These are phyloP conservation scores for Coniosporium tulheliwenetii DNA, from an alignment of 2,329 filamentous ascomycete species.

Conservation along the genomic window DNA sequence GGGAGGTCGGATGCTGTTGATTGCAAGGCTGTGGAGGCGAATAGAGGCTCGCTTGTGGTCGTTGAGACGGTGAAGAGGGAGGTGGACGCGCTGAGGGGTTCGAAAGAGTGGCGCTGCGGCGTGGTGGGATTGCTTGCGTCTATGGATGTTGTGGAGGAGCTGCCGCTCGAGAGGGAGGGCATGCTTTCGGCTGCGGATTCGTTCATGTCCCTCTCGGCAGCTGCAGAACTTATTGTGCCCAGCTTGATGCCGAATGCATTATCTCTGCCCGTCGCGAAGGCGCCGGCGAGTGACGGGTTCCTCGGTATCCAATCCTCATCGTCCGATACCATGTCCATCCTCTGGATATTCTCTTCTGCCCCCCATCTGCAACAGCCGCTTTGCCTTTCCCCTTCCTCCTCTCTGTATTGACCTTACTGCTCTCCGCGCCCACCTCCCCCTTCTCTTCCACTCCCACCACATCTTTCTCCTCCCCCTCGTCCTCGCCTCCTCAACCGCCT, in stretches of 20 bases:
- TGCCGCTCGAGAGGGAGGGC: not conserved
- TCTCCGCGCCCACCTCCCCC: not conserved
- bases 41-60: not conserved
- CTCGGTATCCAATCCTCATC: not conserved
- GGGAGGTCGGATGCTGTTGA: too few species aligned
- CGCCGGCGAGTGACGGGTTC: not conserved
- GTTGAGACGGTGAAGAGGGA: not conserved
- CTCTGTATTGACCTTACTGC: not conserved
- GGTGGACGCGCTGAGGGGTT: not conserved
- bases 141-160: not conserved
- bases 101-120: not conserved
- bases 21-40: too few species aligned
- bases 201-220: not conserved
- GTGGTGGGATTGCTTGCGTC: not conserved
- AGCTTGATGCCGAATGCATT: not conserved
- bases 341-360: not conserved
- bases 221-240: not conserved
- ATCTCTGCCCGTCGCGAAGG: not conserved
- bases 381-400: not conserved
- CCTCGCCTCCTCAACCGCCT: slow-evolving; percentile 36
- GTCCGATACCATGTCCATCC: not conserved
- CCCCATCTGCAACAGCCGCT: not conserved
- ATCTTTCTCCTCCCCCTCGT: slow-evolving; percentile 24
- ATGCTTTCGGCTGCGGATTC: not conserved
- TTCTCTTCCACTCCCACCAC: slow-evolving; percentile 17